Conservation (phyloP, 257 asterid species). For the Coffea canephora region DNA sequence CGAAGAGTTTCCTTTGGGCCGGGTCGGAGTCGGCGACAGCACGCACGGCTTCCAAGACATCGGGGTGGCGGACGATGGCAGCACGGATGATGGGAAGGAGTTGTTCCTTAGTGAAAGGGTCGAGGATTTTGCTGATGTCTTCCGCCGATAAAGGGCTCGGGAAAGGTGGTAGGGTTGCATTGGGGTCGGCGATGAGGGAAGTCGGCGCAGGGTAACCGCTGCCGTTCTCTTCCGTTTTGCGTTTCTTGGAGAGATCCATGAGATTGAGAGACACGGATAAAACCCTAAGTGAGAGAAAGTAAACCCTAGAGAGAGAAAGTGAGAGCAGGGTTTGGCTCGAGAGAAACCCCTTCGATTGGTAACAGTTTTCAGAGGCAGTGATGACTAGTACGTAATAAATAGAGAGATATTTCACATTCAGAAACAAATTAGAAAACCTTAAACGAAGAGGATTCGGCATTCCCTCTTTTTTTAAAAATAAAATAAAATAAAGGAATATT, state of each 20-base stretch:
- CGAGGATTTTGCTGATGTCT: constrained; percentile 80
- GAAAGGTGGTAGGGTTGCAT: constrained; percentile 30
- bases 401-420: too few species aligned
- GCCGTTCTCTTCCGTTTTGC: constrained; percentile 89
- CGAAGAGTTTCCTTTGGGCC: constrained; percentile 73
- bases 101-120: constrained; percentile 75
- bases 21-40: constrained; percentile 82
- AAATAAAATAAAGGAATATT: too few species aligned
- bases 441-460: too few species aligned
- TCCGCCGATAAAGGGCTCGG: constrained; percentile 50
- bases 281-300: constrained; percentile 30
- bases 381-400: too few species aligned
- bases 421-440: too few species aligned
- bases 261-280: not conserved
- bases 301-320: constrained; percentile 31
- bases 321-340: too few species aligned
- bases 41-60: constrained; percentile 68
- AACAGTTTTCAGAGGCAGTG: too few species aligned
- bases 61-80: constrained; percentile 76
- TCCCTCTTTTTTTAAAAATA: too few species aligned
- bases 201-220: constrained; percentile 34
- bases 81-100: constrained; percentile 68
- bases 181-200: constrained; percentile 25
- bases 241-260: constrained; percentile 87
- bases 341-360: too few species aligned